Base-by-base conservation (phyloP, 495 filamentous ascomycete species). In the Pseudomonodictys pantanalensis region DNA sequence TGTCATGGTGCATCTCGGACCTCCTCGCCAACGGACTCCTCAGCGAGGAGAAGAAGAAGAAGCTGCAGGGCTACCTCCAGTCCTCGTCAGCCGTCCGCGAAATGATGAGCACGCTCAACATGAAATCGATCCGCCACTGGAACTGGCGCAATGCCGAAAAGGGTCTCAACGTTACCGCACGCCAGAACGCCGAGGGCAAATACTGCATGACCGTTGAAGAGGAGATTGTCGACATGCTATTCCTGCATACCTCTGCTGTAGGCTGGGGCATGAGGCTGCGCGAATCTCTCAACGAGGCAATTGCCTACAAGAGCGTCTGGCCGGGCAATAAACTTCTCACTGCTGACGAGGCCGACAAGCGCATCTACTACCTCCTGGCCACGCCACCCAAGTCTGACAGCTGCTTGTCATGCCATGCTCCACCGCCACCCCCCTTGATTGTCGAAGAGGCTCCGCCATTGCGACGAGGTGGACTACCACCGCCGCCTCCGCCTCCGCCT, bases 81-180 rank as follows among this genome's bases (percentile, higher is more conserved):
- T 58, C 52, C 35, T 54, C 58, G 5, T 9, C 15, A 11, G 54
- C 55, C 3, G 20, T 67, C 1, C 53, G 55, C 1, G 63, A 67
- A 42, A 26, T 67, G 2, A 52, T 17, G 1, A 48, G 38, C 24
- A 50, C 33, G 1, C 28, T 67, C 12, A 58, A 56, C 23, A 25
- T 63, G 43, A 58, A 52, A 24, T 51, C 54, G 0, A 23, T 63
- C n/a, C 49, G 30, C 24, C 52, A 63, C 39, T 67, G 64, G 64
- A 51, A 49, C 7, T 67, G 59, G 59, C 43, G 53, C 10, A 47
- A 49, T 41, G 12, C 49, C 20, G 55, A 56, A 7, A 52, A 63
- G 26, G 64, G 64, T 2, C 53, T 62, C 11, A 41, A 38, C 4
- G 52, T 66, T 39, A 55, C 42, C 4, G 52, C 58, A 15, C 58